Conservation (phyloP, 805 yeast genomes). For the Kluyveromyces siamensis region DNA sequence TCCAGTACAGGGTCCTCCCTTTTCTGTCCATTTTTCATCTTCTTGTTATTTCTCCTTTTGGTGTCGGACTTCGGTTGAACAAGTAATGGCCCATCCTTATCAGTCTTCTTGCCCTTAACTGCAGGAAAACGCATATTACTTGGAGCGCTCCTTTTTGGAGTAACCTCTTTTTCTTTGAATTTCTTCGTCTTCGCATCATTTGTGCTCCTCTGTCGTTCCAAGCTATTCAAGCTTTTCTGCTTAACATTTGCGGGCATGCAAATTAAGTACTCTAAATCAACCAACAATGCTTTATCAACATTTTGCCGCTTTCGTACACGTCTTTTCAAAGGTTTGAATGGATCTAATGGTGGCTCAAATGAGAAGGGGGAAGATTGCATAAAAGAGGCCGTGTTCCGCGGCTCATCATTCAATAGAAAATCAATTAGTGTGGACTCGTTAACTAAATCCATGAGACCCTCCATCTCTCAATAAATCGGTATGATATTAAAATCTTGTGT, state of each 20-base stretch:
- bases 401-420: background rate
- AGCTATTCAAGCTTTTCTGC: background rate
- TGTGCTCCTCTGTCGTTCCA: background rate
- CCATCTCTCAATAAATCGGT: background rate
- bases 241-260: background rate
- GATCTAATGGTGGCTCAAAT: background rate
- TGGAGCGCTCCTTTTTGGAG: background rate
- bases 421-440: constrained; percentile 1
- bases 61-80: background rate
- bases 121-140: background rate
- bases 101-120: background rate
- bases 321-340: background rate
- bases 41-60: background rate
- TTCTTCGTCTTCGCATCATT: background rate
- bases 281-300: background rate
- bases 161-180: background rate
- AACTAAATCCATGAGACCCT: background rate
- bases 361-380: background rate
- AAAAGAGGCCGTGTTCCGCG: background rate
- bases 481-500: background rate
- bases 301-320: background rate
- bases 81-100: background rate
- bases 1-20: background rate
- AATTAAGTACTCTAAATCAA: background rate
- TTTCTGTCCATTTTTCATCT: background rate